A percentile compares a stretch with the other conserved stretches of the same genome.
Evolutionary conservation across 768 basidiomycete species (phyloP).

Genomic region (Crassisporium funariophilum): DNA sequence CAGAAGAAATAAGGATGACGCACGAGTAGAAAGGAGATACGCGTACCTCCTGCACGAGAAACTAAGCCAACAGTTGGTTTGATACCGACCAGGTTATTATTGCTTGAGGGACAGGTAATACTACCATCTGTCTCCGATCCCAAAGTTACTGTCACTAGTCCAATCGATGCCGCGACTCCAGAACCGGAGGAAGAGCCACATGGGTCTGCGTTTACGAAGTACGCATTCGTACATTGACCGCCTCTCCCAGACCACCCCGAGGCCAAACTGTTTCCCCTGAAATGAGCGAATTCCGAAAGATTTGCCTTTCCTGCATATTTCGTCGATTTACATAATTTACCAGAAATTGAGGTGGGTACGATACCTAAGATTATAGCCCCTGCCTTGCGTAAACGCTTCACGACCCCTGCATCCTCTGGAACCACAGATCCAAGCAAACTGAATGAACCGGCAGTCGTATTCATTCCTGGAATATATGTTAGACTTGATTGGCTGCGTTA

Average conservation of each 20-base stretch:
- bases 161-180: slow-evolving; percentile 55
- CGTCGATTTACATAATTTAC: background rate
- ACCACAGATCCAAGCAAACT: slow-evolving; percentile 44
- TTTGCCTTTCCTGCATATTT: slow-evolving; percentile 50
- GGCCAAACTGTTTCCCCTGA: slow-evolving; percentile 41
- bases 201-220: slow-evolving; percentile 52
- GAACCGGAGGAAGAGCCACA: slow-evolving; percentile 64
- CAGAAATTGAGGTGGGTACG: background rate
- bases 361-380: slow-evolving; percentile 49
- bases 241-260: slow-evolving; percentile 62
- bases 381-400: slow-evolving; percentile 42
- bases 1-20: background rate
- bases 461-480: slow-evolving; percentile 35
- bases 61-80: slow-evolving; percentile 64
- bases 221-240: slow-evolving; percentile 53
- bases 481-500: background rate
- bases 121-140: slow-evolving; percentile 58
- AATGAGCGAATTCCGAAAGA: slow-evolving; percentile 56
- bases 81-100: slow-evolving; percentile 60
- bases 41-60: slow-evolving; percentile 57
- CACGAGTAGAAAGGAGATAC: background rate
- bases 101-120: slow-evolving; percentile 51
- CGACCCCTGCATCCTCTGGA: slow-evolving; percentile 48
- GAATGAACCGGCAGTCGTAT: slow-evolving; percentile 49
- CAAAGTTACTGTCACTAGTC: slow-evolving; percentile 48